Evolutionary conservation across 2,329 filamentous ascomycete species (phyloP).

Genomic region (Penicillium sp.): DNA sequence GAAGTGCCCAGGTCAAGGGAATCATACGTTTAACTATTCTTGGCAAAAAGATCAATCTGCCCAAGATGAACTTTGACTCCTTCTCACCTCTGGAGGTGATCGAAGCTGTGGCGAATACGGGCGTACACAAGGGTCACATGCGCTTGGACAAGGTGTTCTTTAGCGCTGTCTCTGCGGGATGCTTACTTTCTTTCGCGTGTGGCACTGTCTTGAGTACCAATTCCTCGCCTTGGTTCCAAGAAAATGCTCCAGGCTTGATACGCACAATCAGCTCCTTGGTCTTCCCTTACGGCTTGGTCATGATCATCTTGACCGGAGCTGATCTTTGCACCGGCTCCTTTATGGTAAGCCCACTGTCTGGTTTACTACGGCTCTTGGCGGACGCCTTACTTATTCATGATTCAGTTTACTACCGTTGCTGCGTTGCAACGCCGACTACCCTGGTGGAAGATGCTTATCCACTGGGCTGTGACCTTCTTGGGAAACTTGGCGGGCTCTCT

Average conservation of each 20-base stretch:
- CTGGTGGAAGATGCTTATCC: conserved; percentile 39
- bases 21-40: neutral
- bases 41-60: neutral
- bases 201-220: conserved; percentile 51
- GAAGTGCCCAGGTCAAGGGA: neutral
- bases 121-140: conserved; percentile 55
- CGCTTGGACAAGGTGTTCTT: conserved; percentile 56
- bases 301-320: conserved; percentile 52
- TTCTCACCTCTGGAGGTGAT: conserved; percentile 54
- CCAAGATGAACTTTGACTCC: conserved; percentile 36
- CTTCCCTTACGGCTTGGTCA: conserved; percentile 53
- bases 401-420: conserved; percentile 47
- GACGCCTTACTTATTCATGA: neutral
- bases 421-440: conserved; percentile 46
- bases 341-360: conserved; percentile 35
- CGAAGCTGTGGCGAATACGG: conserved; percentile 54
- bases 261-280: conserved; percentile 49
- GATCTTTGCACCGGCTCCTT: conserved; percentile 53
- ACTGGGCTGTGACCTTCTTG: conserved; percentile 52
- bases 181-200: conserved; percentile 54
- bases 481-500: conserved; percentile 53
- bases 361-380: neutral
- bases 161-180: conserved; percentile 54
- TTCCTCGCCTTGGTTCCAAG: conserved; percentile 51
- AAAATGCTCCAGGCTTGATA: conserved; percentile 53